Percentiles rank a stretch among this genome's conserved stretches.
phyloP scores from a whole-genome alignment of 345 rosid species.

The Gossypioides kirkii region DNA sequence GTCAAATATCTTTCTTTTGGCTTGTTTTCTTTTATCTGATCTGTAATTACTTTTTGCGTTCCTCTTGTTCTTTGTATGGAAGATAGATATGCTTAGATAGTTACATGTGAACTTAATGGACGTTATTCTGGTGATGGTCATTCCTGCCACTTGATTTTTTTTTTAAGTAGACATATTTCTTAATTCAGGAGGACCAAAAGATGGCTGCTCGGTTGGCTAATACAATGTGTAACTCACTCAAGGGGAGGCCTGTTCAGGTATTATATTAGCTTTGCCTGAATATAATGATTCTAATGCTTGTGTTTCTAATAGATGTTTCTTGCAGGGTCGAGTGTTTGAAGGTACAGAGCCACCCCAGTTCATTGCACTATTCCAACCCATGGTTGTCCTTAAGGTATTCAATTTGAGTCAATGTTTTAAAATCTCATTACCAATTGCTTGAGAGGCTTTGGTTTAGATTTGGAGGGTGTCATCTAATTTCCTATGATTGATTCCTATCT shows the following conservation, averaged over 20 bases:
- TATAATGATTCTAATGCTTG: conserved; percentile 12
- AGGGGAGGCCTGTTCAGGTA: conserved; percentile 96
- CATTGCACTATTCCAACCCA: conserved; percentile 82
- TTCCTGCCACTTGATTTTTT: not conserved
- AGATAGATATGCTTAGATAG: not conserved
- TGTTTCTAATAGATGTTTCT: conserved; percentile 27
- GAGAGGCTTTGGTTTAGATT: conserved; percentile 8
- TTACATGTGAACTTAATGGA: not conserved
- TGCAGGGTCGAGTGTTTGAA: conserved; percentile 80
- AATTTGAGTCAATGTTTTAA: conserved; percentile 7
- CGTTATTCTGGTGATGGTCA: not conserved
- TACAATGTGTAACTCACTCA: conserved; percentile 72
- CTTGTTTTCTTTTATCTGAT: not conserved
- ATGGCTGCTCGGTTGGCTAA: conserved; percentile 69
- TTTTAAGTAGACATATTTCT: conserved; percentile 7
- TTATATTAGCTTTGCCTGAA: conserved; percentile 16
- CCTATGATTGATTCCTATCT: conserved; percentile 20
- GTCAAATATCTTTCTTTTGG: not conserved
- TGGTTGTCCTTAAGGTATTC: conserved; percentile 87
- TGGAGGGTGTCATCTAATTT: conserved; percentile 11
- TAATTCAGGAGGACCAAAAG: conserved; percentile 78
- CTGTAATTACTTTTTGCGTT: not conserved
- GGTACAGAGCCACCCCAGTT: conserved; percentile 97
- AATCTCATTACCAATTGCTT: conserved; percentile 11
- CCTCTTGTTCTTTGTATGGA: not conserved